phyloP scores from a whole-genome alignment of 2,329 filamentous ascomycete genomes.

The Keithomyces neogunnii region DNA sequence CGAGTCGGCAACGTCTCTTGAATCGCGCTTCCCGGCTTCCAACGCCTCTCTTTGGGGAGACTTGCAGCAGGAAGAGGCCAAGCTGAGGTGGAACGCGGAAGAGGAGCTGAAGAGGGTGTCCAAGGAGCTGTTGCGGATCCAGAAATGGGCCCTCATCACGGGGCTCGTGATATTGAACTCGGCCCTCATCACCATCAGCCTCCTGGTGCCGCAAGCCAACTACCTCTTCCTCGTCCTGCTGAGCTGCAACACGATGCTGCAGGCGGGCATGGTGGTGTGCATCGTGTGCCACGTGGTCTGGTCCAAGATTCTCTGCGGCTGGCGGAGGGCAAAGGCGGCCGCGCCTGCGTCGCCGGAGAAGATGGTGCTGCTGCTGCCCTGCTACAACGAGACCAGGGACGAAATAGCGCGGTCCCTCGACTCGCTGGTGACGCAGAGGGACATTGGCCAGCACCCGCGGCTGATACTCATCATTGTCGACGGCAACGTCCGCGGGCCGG shows the following conservation, averaged over 20 bases:
- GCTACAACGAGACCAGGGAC: conserved; percentile 39
- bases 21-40: conserved; percentile 22
- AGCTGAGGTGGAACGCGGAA: conserved; percentile 30
- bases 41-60: conserved; percentile 27
- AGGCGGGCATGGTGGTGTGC: conserved; percentile 32
- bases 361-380: conserved; percentile 37
- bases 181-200: conserved; percentile 26
- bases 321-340: conserved; percentile 20
- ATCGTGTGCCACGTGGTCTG: conserved; percentile 24
- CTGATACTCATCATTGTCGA: conserved; percentile 40
- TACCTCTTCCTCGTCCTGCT: conserved; percentile 36
- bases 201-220: conserved; percentile 30
- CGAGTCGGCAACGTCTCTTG: not conserved
- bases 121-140: conserved; percentile 25
- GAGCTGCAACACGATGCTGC: conserved; percentile 36
- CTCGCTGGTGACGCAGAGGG: conserved; percentile 34
- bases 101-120: conserved; percentile 30
- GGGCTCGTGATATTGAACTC: conserved; percentile 26
- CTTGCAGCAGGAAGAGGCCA: conserved; percentile 28
- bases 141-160: conserved; percentile 30
- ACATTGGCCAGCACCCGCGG: conserved; percentile 31
- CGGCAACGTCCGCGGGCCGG: conserved; percentile 35
- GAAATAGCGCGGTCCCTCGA: conserved; percentile 36
- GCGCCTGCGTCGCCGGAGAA: conserved; percentile 30
- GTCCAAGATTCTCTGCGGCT: conserved; percentile 22